Conservation (phyloP, 257 asterid genomes). For the Lavandula angustifolia region DNA sequence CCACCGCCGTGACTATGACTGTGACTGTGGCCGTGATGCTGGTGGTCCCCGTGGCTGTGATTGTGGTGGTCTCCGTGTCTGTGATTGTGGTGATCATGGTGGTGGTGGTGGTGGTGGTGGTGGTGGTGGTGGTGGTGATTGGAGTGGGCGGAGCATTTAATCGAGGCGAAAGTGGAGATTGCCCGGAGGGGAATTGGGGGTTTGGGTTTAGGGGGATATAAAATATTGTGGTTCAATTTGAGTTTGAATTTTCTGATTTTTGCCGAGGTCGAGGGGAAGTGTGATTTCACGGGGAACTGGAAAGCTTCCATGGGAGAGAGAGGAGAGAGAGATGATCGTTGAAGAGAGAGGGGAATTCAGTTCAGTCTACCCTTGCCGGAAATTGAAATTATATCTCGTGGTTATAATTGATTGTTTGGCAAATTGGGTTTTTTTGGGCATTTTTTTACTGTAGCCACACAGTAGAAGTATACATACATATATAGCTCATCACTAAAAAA, state of each 20-base stretch:
- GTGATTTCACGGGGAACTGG: constrained; percentile 31
- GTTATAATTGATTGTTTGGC: too few relatives aligned
- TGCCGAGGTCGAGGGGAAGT: constrained; percentile 31
- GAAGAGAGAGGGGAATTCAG: neutral
- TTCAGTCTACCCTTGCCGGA: too few relatives aligned
- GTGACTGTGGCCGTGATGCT: constrained; percentile 34
- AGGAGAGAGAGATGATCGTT: too few relatives aligned
- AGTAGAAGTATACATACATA: too few relatives aligned
- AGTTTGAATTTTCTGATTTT: constrained; percentile 34
- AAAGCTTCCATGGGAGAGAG: constrained; percentile 51
- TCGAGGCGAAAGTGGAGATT: constrained; percentile 25
- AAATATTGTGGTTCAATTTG: constrained; percentile 31
- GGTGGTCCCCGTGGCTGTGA: too few relatives aligned
- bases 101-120: constrained; percentile 28
- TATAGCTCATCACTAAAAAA: too few relatives aligned
- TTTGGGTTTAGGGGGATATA: constrained; percentile 2
- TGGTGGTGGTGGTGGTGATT: too few relatives aligned
- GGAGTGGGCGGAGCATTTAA: constrained; percentile 42
- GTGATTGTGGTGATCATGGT: constrained; percentile 27
- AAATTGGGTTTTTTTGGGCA: too few relatives aligned
- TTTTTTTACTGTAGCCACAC: too few relatives aligned
- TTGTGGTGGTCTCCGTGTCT: too few relatives aligned
- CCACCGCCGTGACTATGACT: constrained; percentile 37
- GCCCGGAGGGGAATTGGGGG: constrained; percentile 29
- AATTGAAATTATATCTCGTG: too few relatives aligned